Evolutionary conservation across 192 early-diverging fungal species (phyloP), one percentile per base, ranked within the genome.

Genomic region (Rhizophagus prolifer): DNA sequence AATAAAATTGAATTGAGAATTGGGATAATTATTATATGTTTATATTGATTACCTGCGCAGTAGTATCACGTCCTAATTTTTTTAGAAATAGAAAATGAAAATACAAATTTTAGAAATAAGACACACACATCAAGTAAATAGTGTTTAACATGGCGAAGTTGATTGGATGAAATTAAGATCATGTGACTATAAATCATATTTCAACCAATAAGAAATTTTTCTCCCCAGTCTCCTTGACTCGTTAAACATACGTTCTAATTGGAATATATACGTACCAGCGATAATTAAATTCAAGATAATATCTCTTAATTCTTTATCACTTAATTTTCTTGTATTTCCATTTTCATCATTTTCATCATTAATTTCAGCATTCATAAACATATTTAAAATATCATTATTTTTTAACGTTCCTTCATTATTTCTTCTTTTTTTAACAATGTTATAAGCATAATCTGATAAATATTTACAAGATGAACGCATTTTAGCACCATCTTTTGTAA

Each of bases 31-130:
- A n/a, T n/a, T n/a, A 41, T 41, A 9, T 41, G 31, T 2, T 34
- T 41, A 8, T 41, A 9, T 44, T 44, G 12, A 44, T 44, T 44
- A 50, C 28, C 71, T 90, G 84, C 23, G 93, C 83, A 47, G 90
- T 89, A 46, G 89, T 84, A 81, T 90, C 84, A 75, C 90, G 82
- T 74, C 89, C 88, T 70, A 81, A 58, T 9, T 70, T 78, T 77
- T 34, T 28, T 5, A 3, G 3, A 31, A 31, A 31, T 31, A 3
- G 31, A 31, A 3, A 31, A n/a, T 31, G 31, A 31, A 3, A 3
- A 2, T 31, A 31, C 31, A 31, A 31, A 31, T 31, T 31, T n/a
- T n/a, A n/a, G n/a, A n/a, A n/a, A n/a, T n/a, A n/a, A n/a, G n/a
- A n/a, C n/a, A n/a, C n/a, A n/a, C n/a, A n/a, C n/a, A n/a, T n/a